phyloP scores from a whole-genome alignment of 805 yeast genomes.

The Candida loeiensis region DNA sequence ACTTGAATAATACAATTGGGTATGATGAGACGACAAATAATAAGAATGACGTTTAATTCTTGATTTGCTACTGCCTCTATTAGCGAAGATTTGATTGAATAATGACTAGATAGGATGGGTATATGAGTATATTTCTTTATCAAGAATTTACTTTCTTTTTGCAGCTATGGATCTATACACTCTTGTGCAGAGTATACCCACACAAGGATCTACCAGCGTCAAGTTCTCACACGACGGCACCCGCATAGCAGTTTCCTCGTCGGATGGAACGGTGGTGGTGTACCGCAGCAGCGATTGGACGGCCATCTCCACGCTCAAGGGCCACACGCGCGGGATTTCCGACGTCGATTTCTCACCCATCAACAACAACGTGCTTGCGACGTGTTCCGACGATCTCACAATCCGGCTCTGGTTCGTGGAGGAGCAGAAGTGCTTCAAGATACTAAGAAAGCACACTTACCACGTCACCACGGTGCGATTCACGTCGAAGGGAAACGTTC shows the following conservation, averaged over 20 bases:
- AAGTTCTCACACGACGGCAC: constrained; percentile 59
- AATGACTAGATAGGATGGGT: too few relatives aligned
- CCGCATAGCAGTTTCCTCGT: constrained; percentile 50
- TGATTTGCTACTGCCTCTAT: too few relatives aligned
- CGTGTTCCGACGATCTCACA: constrained; percentile 84
- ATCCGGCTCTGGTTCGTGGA: constrained; percentile 67
- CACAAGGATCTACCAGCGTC: constrained; percentile 40
- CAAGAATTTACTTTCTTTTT: too few relatives aligned
- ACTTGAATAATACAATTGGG: too few relatives aligned
- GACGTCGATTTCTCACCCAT: constrained; percentile 73
- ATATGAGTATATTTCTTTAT: too few relatives aligned
- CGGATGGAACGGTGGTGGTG: constrained; percentile 27
- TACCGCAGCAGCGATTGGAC: constrained; percentile 25
- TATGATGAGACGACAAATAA: too few relatives aligned
- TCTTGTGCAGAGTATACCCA: constrained; percentile 11
- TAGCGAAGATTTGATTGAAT: too few relatives aligned
- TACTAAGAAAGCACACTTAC: constrained; percentile 76
- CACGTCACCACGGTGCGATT: constrained; percentile 73
- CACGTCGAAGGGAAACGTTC: constrained; percentile 69
- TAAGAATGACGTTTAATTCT: too few relatives aligned
- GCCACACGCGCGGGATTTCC: constrained; percentile 71
- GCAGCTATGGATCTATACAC: constrained; percentile 11
- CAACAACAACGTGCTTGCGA: constrained; percentile 66
- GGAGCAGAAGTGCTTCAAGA: constrained; percentile 46
- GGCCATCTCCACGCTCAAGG: constrained; percentile 35